Evolutionary conservation across 306 rosid genomes (phyloP), one percentile per base, ranked within the genome.

Genomic region (Cucumis cinereus): DNA sequence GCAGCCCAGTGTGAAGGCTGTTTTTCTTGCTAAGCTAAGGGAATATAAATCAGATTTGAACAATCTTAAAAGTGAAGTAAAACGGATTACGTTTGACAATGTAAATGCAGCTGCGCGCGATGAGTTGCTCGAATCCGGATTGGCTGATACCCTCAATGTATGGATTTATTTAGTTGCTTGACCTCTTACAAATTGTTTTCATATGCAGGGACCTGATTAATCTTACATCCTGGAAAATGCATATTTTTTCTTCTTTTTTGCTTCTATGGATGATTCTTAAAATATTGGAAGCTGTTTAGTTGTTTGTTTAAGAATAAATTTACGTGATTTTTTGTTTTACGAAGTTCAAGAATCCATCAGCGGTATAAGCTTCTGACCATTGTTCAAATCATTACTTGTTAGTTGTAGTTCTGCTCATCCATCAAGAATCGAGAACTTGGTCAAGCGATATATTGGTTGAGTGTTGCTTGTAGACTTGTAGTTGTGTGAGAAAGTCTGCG

Each of bases 1-100:
- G 93, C 98, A 85, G 82, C 97, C 98, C 56, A 90, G 85, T 77
- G 59, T 89, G 30, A 93, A 84, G 91, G 94, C 76, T 49, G 83
- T 84, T 70, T 96, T 93, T 84, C 97, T 93, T 82, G 91, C 90
- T 75, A 93, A 88, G 87, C 83, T 93, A 86, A 90, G 98, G 79
- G 98, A 90, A 77, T 93, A 93, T 81, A 93, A 93, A 81, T 93
- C 98, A 8, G 98, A 93, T 82, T 86, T 93, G 76, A 93, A 90
- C 79, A 91, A 91, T 85, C 89, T 93, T 83, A 93, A 90, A 84
- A 91, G 68, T 62, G 94, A 93, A 86, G 84, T 86, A 41, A 91
- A 93, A 84, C 90, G 90, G 83, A 87, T 89, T 73, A 88, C 80
- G 49, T 87, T 91, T 30, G 94, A 96, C 56, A 86, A 86, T 79